Base-by-base conservation (phyloP, 129 eudicot genomes). In the Chrysanthemum seticuspe region DNA sequence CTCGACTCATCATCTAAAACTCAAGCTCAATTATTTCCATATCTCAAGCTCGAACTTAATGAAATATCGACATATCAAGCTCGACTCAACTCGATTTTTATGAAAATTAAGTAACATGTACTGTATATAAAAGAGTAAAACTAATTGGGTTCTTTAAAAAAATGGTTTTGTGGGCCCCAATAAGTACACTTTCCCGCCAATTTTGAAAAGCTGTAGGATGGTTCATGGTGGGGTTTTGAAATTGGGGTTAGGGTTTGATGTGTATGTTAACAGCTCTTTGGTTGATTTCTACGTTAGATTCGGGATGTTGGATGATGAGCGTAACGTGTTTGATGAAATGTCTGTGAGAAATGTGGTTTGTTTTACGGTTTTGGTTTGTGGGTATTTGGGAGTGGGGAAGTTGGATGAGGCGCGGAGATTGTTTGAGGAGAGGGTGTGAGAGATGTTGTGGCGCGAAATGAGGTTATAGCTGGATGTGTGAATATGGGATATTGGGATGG, bases 361-460 rank as follows among this genome's bases (percentile, higher is more conserved):
- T 10, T 92, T 91, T 87, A 85, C 94, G 0, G 82, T 89, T 0
- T 81, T 92, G 78, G 85, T 89, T 18, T 83, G 85, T 1, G 89
- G 89, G 49, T 92, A 83, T 47, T 72, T 84, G 3, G 89, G 78
- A 60, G 78, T 83, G 25, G 82, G 86, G 27, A 59, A 71, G 31
- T 57, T 89, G 55, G 71, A 69, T 54, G 80, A 61, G 15, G 96
- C 91, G 0, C 77, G 65, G 70, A 76, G 76, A 76, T 73, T 87
- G 67, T 87, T 92, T 50, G 77, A 72, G 63, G 77, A 69, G n/a
- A n/a, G n/a, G n/a, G n/a, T n/a, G n/a, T n/a, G n/a, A n/a, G n/a
- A n/a, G n/a, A n/a, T n/a, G n/a, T n/a, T 78, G 54, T 10, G 9
- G 94, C 89, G 2, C 87, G 97, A 94, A 92, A 89, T 67, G 71